Base-by-base conservation (phyloP, 768 basidiomycete species). In the Infundibulicybe gibba region DNA sequence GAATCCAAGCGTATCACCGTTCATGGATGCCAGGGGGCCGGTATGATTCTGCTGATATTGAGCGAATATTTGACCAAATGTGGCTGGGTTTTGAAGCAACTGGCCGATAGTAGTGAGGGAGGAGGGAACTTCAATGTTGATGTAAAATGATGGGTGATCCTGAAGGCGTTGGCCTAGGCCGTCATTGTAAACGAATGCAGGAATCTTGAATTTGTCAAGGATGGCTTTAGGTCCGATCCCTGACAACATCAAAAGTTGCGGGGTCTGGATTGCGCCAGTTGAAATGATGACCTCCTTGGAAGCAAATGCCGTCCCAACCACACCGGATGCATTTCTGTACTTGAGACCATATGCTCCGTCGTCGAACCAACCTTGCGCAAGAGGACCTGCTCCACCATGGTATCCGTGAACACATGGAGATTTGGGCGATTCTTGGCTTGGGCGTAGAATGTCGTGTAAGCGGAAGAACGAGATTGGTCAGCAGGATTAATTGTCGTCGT, bases 81-180 rank as follows among this genome's bases (percentile, higher is more conserved):
- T 25, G 8, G 25, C 25, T 25, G 25, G 25, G 25, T 25, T 25
- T 25, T 25, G 25, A 8, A 25, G 25, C 25, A 25, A 25, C 3
- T 25, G 25, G 8, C 25, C 25, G 25, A 25, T 25, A 8, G 25
- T 25, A 8, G 25, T 25, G 25, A 25, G 25, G 3, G 25, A 25
- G 25, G 25, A 25, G 25, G 25, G 25, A 25, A 25, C 25, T 8
- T 25, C 25, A 25, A 25, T 25, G 8, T 25, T 25, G 25, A 25
- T 25, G 25, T 25, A 25, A 25, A 25, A 25, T 25, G 25, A 25
- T 25, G 25, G 25, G 8, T 25, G 25, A 8, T 25, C 48, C 25
- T 43, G 47, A 12, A 75, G 55, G 54, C 73, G 69, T 44, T 64
- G 59, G 10, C 74, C 75, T 34, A 75, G 72, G 14, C 60, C 63